Evolutionary conservation across 257 asterid genomes (phyloP), one percentile per base, ranked within the genome.

Genomic region (Penstemon eatonii): DNA sequence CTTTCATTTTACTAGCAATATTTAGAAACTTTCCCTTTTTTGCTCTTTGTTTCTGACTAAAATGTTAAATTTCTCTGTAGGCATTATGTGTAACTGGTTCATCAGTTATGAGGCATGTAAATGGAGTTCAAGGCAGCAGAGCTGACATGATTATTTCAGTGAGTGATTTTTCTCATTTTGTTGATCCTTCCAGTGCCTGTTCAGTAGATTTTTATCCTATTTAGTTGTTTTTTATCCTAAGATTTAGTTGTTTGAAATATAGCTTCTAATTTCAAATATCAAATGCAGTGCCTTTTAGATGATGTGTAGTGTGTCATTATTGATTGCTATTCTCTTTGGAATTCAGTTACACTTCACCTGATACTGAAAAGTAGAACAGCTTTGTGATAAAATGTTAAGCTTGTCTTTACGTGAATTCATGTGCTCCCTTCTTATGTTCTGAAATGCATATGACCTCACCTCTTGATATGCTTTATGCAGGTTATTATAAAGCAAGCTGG

Each of bases 111-210:
- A 81, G 92, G 70, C 96, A 89, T 77, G 83, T 88, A 71, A 89
- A 93, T 73, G 99, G 99, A 65, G 89, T 93, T 77, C 88, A 81
- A 79, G 79, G 73, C 6, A 81, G 95, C 86, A 84, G 95, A 76
- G 97, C 99, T 11, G 92, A 84, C 83, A 90, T 93, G 97, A 83
- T 93, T 62, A 87, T 88, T 81, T 83, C 97, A 63, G 99, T 93
- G 80, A 90, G 96, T 83, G 52, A 44, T 80, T 66, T 59, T 70
- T 62, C 65, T 49, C 69, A 5, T 55, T 64, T 55, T 60, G 38
- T 76, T 57, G 65, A 70, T 62, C 47, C 63, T 75, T 13, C 64
- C 42, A 15, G 49, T 73, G 62, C 73, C 56, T 58, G 55, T 66
- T 61, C 64, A 60, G 52, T 52, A 7, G 39, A 76, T 67, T 59